Evolutionary conservation across 78 protist genomes (phyloP).

Genomic region (Polysphondylium violaceum): DNA sequence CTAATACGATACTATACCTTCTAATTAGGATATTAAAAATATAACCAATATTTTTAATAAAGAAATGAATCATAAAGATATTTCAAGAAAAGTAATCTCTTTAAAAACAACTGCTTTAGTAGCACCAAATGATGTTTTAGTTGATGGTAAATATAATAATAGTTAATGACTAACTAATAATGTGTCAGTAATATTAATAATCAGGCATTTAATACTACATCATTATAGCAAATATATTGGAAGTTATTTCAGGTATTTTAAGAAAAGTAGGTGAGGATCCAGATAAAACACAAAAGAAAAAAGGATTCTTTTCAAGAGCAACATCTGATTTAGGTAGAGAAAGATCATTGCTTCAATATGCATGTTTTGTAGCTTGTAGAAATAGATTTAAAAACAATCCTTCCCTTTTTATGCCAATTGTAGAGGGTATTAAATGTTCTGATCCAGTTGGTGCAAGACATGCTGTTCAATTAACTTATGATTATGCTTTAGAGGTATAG

Average conservation of each 20-base stretch:
- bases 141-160: constrained; percentile 26
- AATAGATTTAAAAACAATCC: constrained; percentile 79
- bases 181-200: not conserved
- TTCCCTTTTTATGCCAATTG: constrained; percentile 71
- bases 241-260: constrained; percentile 61
- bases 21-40: constrained; percentile 62
- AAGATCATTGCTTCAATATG: constrained; percentile 63
- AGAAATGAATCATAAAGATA: constrained; percentile 69
- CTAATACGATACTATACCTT: not conserved
- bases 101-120: constrained; percentile 67
- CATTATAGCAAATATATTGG: constrained; percentile 43
- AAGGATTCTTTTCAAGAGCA: constrained; percentile 60
- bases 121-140: constrained; percentile 68
- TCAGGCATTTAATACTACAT: not conserved
- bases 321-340: constrained; percentile 71
- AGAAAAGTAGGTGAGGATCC: constrained; percentile 78
- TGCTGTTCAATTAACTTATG: constrained; percentile 38
- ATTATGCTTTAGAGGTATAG: constrained; percentile 71
- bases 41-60: constrained; percentile 48
- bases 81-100: constrained; percentile 73
- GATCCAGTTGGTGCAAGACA: constrained; percentile 83
- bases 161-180: not conserved
- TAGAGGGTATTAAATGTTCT: constrained; percentile 73
- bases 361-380: constrained; percentile 79
- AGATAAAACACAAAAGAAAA: constrained; percentile 62